phyloP scores from a whole-genome alignment of 2,329 filamentous ascomycete genomes.

The Botrytis hyacinthi region DNA sequence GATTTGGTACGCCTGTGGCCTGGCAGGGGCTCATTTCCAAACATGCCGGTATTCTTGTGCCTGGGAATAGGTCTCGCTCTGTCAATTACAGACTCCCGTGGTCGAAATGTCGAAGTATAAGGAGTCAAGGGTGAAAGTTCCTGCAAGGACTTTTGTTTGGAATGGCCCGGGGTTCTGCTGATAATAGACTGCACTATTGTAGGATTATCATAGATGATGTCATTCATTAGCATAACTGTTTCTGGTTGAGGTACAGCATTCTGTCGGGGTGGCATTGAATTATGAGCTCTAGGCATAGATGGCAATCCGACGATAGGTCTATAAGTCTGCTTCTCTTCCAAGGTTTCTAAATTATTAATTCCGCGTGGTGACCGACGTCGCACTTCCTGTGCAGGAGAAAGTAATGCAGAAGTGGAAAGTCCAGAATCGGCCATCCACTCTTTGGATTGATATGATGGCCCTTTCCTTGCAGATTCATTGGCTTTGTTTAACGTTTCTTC shows the following conservation, averaged over 20 bases:
- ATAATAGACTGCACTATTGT: slow-evolving; percentile 50
- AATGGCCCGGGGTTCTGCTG: slow-evolving; percentile 40
- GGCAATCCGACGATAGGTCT: slow-evolving; percentile 29
- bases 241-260: slow-evolving; percentile 40
- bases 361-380: slow-evolving; percentile 36
- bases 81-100: slow-evolving; percentile 37
- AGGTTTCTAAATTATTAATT: slow-evolving; percentile 27
- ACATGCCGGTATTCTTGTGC: slow-evolving; percentile 45
- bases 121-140: slow-evolving; percentile 23
- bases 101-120: slow-evolving; percentile 25
- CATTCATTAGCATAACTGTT: slow-evolving; percentile 56
- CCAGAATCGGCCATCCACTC: slow-evolving; percentile 29
- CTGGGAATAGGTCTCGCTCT: slow-evolving; percentile 37
- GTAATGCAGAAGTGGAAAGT: slow-evolving; percentile 36
- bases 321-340: slow-evolving; percentile 27
- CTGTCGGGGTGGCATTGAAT: slow-evolving; percentile 22
- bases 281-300: slow-evolving; percentile 32
- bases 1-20: slow-evolving; percentile 49
- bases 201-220: slow-evolving; percentile 55
- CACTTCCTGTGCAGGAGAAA: slow-evolving; percentile 38
- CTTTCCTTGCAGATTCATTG: slow-evolving; percentile 31
- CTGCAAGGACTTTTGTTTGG: slow-evolving; percentile 12
- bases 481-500: slow-evolving; percentile 30
- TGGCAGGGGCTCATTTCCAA: slow-evolving; percentile 47
- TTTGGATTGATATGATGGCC: slow-evolving; percentile 17